Base-by-base conservation (phyloP, 108 stramenopile species). In the Cyclotella baltica region DNA sequence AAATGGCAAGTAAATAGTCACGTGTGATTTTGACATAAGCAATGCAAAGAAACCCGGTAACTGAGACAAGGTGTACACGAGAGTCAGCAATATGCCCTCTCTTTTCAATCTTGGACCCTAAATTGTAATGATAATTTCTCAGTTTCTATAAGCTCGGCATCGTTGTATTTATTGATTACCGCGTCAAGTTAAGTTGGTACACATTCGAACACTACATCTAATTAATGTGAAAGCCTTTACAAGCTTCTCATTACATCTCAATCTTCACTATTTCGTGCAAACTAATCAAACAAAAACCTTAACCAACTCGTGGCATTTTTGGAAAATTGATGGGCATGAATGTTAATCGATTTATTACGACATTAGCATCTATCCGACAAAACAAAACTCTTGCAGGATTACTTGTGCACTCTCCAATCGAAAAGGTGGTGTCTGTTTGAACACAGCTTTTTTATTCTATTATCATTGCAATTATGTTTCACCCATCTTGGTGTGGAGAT, bases 1-100 rank as follows among this genome's bases (percentile, higher is more conserved):
- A n/a, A n/a, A 82, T 82, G 55, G 76, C 69, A 37, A 62, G 76
- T 67, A n/a, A 23, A 2, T 56, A n/a, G n/a, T 56, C 25, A 11
- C 3, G 64, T 95, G 92, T 56, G 93, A 95, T 48, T 95, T 95
- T 73, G 93, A 95, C 64, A 92, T 95, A 46, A 81, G 56, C 31
- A 89, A 73, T 53, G 80, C 93, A 34, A 95, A 95, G 68, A 86
- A 85, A 50, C 86, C 81, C 19, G 91, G 92, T 70, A 91, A 92
- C 57, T 82, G 91, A 62, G 93, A 95, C 75, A 89, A 92, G 81
- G 89, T 91, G 2, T 90, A 89, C 56, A 86, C 93, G 25, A 81
- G 91, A 59, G 90, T 92, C 33, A 71, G 90, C n/a, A 91, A 92
- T 65, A 87, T 95, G 81, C 93, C 93, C 38, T 82, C 91, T 29